A percentile compares a stretch with the other conserved stretches of the same genome.
phyloP scores from a whole-genome alignment of 2,329 filamentous ascomycete genomes.

The Calonectria fujianensis region DNA sequence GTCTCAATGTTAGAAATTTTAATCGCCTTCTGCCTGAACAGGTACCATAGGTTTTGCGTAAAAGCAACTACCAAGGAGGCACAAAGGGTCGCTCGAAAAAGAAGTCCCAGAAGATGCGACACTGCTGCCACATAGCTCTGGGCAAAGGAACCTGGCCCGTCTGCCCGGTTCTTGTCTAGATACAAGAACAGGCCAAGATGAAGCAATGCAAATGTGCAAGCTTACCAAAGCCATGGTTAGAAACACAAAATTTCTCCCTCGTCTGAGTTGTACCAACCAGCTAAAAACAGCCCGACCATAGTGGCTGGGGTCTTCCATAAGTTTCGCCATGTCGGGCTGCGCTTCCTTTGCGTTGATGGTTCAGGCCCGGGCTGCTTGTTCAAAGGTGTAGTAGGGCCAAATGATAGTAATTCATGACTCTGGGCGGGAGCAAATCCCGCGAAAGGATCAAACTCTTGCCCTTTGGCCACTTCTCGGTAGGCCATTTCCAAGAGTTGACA shows the following conservation, averaged over 20 bases:
- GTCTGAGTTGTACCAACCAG: not conserved
- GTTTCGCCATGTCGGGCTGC: not conserved
- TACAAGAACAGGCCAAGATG: conserved; percentile 1
- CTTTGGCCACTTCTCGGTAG: not conserved
- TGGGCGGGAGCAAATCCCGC: not conserved
- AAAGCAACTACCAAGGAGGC: not conserved
- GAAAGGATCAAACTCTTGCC: not conserved
- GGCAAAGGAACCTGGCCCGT: not conserved
- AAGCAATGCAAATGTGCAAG: not conserved
- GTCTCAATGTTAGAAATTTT: conserved; percentile 2
- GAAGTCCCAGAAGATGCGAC: not conserved
- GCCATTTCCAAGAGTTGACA: not conserved
- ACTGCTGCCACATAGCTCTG: not conserved
- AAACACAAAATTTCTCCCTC: too few relatives aligned
- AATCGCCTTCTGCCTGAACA: conserved; percentile 3
- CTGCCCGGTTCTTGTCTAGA: not conserved
- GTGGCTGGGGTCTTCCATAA: not conserved
- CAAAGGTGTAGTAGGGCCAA: not conserved
- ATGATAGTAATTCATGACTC: not conserved
- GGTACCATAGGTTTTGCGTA: not conserved
- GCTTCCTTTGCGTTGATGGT: not conserved
- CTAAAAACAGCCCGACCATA: not conserved
- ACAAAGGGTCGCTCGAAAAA: not conserved
- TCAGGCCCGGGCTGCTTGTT: not conserved
- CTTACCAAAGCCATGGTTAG: not conserved